These are phyloP conservation scores for Fusarium equiseti DNA, from an alignment of 2,329 filamentous ascomycete genomes.

Conservation along the genomic window DNA sequence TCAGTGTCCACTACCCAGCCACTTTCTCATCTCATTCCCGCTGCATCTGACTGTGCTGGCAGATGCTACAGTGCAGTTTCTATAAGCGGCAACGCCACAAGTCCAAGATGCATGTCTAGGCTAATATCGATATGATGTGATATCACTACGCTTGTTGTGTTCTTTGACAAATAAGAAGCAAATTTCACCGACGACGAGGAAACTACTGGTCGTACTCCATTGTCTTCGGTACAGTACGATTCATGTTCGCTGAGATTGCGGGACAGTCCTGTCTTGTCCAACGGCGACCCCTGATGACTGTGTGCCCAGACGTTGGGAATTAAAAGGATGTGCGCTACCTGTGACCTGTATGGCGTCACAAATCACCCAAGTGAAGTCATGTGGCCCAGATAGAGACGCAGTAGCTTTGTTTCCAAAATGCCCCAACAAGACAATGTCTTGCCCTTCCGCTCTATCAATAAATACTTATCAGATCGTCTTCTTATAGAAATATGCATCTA, in stretches of 20 bases:
- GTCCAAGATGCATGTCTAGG: neutral
- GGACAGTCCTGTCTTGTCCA: constrained; percentile 19
- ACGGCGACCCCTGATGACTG: constrained; percentile 29
- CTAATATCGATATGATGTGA: neutral
- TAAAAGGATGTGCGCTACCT: constrained; percentile 34
- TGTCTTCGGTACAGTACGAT: neutral
- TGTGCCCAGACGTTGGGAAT: constrained; percentile 17
- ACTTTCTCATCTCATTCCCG: constrained; percentile 27
- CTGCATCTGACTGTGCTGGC: constrained; percentile 29
- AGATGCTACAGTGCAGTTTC: neutral
- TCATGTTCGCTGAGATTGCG: constrained; percentile 7
- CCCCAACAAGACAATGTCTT: constrained; percentile 38
- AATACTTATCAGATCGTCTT: constrained; percentile 1
- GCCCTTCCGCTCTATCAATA: neutral
- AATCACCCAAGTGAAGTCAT: constrained; percentile 47
- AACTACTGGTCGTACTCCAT: constrained; percentile 10
- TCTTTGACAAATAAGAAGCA: neutral
- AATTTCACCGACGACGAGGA: constrained; percentile 17
- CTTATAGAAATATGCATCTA: neutral
- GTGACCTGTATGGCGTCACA: constrained; percentile 48
- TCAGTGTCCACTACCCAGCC: constrained; percentile 24
- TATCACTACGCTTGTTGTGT: neutral
- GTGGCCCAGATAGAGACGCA: constrained; percentile 28
- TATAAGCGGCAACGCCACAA: constrained; percentile 10
- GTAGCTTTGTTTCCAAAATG: constrained; percentile 22